Evolutionary conservation across 1,284 basidiomycete species (phyloP), one percentile per base, ranked within the genome.

Genomic region (Bjerkandera adusta): DNA sequence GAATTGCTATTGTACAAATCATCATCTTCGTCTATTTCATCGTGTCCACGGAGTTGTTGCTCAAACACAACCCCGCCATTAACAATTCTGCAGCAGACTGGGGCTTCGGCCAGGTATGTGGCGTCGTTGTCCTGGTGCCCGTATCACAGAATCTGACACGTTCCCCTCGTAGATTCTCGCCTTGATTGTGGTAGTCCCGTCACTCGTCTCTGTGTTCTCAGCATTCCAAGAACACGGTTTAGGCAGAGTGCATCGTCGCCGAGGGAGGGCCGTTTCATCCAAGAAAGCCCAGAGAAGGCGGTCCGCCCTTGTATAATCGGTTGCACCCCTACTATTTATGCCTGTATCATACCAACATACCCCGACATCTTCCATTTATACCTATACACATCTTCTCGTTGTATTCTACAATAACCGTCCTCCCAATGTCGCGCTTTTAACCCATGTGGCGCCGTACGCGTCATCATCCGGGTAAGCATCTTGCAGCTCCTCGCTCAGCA

Each of bases 11-110:
- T 16, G 64, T 61, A 42, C 64, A 69, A 45, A 48, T 62, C 25
- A 40, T 68, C 45, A 58, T 71, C n/a, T 67, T 68, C 51, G 61
- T 61, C 3, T 72, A 71, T 49, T 70, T 71, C 44, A 61, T 72
- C 36, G 29, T 47, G n/a, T 35, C 26, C 13, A 52, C 39, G 5
- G 50, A 54, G 34, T 24, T 52, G 7, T 35, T 54, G 32, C 32
- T 45, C n/a, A 32, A 30, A 13, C 34, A 25, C 30, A 53, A 53
- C 25, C 51, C 41, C 20, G 38, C 47, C n/a, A 50, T 30, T 29
- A 45, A 48, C 24, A 36, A 41, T 18, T 15, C 32, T 7, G 48
- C 29, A 18, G 16, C 26, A n/a, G 37, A 50, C 12, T 52, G 39
- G 43, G 43, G 47, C 8, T 48, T 51, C 41, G 54, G 42, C 8